Conservation (phyloP, 768 basidiomycete species). For the Kwoniella bestiolae region DNA sequence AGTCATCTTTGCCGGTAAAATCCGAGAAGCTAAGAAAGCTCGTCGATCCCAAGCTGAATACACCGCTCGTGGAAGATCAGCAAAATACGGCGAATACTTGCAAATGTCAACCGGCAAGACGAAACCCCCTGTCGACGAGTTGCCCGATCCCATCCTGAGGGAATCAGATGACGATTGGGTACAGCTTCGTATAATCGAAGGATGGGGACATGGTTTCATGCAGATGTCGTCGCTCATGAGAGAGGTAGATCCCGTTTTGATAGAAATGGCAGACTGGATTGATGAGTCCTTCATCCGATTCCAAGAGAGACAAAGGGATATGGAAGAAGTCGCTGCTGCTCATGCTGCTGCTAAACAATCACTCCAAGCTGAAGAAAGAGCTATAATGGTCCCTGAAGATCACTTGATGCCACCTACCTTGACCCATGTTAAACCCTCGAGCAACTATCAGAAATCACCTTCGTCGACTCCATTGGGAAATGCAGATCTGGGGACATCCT, state of each 20-base stretch:
- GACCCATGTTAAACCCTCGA: conserved; percentile 47
- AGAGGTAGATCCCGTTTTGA: conserved; percentile 77
- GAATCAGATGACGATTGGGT: conserved; percentile 85
- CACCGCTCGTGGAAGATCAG: conserved; percentile 66
- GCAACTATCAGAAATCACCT: conserved; percentile 40
- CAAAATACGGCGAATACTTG: conserved; percentile 66
- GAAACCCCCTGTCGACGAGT: not conserved
- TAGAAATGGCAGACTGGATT: conserved; percentile 90
- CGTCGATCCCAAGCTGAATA: conserved; percentile 75
- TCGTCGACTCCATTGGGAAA: conserved; percentile 41
- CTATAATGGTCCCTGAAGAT: conserved; percentile 29
- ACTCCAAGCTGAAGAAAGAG: conserved; percentile 32
- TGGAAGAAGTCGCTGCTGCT: conserved; percentile 33
- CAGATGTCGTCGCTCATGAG: conserved; percentile 88
- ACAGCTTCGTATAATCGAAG: conserved; percentile 86
- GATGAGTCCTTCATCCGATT: conserved; percentile 68
- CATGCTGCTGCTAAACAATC: conserved; percentile 50
- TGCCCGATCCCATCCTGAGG: conserved; percentile 56
- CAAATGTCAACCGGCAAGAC: conserved; percentile 63
- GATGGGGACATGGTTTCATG: conserved; percentile 96
- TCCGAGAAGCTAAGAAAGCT: conserved; percentile 91
- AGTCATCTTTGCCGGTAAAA: conserved; percentile 89
- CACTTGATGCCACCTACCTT: conserved; percentile 31
- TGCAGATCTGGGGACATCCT: conserved; percentile 38
- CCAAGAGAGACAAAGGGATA: conserved; percentile 34